A percentile compares a stretch with the other conserved stretches of the same genome.
Evolutionary conservation across 768 basidiomycete genomes (phyloP).

Genomic region (Phaffia tasmanica): DNA sequence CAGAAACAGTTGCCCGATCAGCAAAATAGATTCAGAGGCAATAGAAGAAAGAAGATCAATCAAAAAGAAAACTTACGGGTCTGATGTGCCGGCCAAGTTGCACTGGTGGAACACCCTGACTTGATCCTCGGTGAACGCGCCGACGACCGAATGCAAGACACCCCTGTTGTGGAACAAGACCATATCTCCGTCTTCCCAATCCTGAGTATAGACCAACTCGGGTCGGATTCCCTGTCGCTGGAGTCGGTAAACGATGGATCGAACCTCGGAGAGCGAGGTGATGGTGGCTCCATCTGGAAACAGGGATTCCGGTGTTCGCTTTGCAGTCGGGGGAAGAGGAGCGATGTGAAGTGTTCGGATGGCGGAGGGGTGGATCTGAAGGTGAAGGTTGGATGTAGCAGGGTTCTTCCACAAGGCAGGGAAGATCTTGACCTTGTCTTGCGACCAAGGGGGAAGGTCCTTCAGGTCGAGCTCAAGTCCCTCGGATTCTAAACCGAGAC

Average conservation of each 20-base stretch:
- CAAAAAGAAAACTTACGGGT: conserved; percentile 48
- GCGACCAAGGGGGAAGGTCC: conserved; percentile 73
- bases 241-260: conserved; percentile 68
- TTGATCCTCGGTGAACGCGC: conserved; percentile 52
- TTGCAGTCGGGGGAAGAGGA: conserved; percentile 56
- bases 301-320: conserved; percentile 49
- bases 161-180: conserved; percentile 81
- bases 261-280: conserved; percentile 58
- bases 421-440: conserved; percentile 57
- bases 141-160: conserved; percentile 65
- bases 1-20: not conserved
- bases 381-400: conserved; percentile 64
- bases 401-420: conserved; percentile 89
- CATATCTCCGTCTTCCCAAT: conserved; percentile 54
- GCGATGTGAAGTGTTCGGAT: conserved; percentile 55
- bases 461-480: conserved; percentile 55
- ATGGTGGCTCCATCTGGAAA: conserved; percentile 75
- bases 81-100: conserved; percentile 70
- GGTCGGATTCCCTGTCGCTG: conserved; percentile 33
- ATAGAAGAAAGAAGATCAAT: not conserved
- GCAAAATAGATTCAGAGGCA: not conserved
- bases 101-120: conserved; percentile 67
- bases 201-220: conserved; percentile 70
- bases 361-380: conserved; percentile 82
- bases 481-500: conserved; percentile 70